phyloP scores from a whole-genome alignment of 371 early-diverging fungal species.

The Furculomyces boomerangus region DNA sequence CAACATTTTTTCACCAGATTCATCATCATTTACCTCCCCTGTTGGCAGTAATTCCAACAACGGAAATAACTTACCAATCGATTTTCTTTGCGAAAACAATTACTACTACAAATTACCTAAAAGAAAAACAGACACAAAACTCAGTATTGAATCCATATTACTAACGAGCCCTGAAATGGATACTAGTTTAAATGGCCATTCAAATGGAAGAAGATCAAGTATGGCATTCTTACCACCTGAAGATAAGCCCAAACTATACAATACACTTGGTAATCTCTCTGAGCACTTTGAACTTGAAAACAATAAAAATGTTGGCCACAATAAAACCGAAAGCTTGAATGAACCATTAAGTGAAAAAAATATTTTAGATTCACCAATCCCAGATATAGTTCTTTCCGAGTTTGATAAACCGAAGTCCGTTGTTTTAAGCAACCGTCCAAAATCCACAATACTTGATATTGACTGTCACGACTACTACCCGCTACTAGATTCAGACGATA shows the following conservation, averaged over 20 bases:
- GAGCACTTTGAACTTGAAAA: too few species aligned
- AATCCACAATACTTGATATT: too few species aligned
- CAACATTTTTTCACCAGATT: background rate
- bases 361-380: too few species aligned
- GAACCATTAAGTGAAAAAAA: too few species aligned
- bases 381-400: too few species aligned
- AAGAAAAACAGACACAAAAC: background rate
- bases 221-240: background rate
- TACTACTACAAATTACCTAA: background rate
- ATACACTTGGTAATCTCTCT: background rate
- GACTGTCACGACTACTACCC: too few species aligned
- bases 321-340: too few species aligned
- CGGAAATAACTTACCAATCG: background rate
- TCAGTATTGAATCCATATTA: background rate
- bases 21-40: background rate
- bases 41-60: background rate
- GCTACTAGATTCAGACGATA: too few species aligned
- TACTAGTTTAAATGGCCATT: background rate
- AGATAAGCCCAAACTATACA: background rate
- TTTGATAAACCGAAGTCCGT: too few species aligned
- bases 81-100: background rate
- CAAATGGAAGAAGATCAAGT: background rate
- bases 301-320: too few species aligned
- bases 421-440: too few species aligned
- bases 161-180: background rate